Evolutionary conservation across 2,329 filamentous ascomycete species (phyloP), one percentile per base, ranked within the genome.

Genomic region (Leptographium galeiforme): DNA sequence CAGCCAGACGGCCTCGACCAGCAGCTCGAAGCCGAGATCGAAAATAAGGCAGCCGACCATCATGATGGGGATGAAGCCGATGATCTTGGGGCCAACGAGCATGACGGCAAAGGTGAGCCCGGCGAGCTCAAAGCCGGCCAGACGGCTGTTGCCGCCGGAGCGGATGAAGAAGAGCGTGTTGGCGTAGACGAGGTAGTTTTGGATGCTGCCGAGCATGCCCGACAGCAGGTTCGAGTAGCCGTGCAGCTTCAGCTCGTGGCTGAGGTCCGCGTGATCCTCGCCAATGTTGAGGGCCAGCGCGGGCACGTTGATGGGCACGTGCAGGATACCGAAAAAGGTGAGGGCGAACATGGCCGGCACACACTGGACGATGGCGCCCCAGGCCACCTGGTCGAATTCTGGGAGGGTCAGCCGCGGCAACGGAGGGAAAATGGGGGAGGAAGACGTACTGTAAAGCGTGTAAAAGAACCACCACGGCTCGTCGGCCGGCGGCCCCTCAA

Each of bases 391-490:
- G 49, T 83, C 74, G 62, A 95, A 88, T 63, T 93, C 87, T 93
- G 57, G 0, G 40, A 40, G 1, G 6, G 38, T 16, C 38, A 14
- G 13, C 38, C 10, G 12, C 34, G 40, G 12, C 47, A 40, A 36
- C 25, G 0, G 5, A 19, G 32, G 39, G 34, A n/a, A 4, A 14
- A n/a, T n/a, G 34, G 40, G 6, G 39, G n/a, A 13, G 8, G 16
- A 16, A 71, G 81, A 76, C 82, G 76, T 74, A 91, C 87, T 84
- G 68, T 95, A 98, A 48, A 97, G 78, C 0, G 89, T 94, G 70
- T 95, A 98, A 63, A 98, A 98, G 65, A 93, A 89, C 79, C 93
- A 98, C 81, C 94, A 98, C 0, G 93, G 89, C 61, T 95, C 88
- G 13, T 81, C 86, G 11, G 84, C 84, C 47, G 85, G 84, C 1